Evolutionary conservation across 331 rosid species (phyloP).

Genomic region (Rhamnella rubrinervis): DNA sequence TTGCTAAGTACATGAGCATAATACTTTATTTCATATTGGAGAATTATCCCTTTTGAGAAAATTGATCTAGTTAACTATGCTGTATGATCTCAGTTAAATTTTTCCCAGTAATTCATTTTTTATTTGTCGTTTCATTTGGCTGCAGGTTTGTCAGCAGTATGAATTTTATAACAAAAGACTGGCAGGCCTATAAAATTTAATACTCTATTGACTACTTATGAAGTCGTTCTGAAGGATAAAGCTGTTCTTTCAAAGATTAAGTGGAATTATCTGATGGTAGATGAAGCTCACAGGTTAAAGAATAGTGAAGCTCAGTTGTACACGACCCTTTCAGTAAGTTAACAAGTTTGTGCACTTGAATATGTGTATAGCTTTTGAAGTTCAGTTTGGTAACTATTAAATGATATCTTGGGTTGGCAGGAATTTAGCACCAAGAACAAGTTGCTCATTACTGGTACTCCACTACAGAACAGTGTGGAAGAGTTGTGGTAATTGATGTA

Average conservation of each 20-base stretch:
- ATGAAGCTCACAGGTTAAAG: conserved; percentile 98
- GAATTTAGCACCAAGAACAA: conserved; percentile 99
- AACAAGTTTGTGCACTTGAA: conserved; percentile 15
- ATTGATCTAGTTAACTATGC: no score
- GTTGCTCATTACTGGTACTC: conserved; percentile 97
- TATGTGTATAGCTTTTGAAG: not conserved
- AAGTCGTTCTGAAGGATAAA: conserved; percentile 93
- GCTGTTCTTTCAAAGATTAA: conserved; percentile 88
- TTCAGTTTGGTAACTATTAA: conserved; percentile 12
- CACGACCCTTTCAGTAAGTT: conserved; percentile 83
- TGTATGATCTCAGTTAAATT: no score
- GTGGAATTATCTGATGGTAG: conserved; percentile 98
- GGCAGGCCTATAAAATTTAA: conserved; percentile 84
- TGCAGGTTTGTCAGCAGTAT: conserved; percentile 96
- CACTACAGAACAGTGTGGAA: conserved; percentile 96
- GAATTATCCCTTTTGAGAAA: no score
- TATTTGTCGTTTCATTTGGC: conserved; percentile 8
- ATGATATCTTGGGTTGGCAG: conserved; percentile 37
- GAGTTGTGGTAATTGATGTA: conserved; percentile 75
- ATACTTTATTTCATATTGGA: no score
- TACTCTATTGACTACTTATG: conserved; percentile 91
- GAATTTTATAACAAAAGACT: conserved; percentile 75
- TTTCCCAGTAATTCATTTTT: not conserved
- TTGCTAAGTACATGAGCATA: no score
- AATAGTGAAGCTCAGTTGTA: conserved; percentile 99